Percentiles rank a stretch among this genome's conserved stretches.
Conservation (phyloP, 805 yeast genomes). For the Saccharomyces eubayanus region DNA sequence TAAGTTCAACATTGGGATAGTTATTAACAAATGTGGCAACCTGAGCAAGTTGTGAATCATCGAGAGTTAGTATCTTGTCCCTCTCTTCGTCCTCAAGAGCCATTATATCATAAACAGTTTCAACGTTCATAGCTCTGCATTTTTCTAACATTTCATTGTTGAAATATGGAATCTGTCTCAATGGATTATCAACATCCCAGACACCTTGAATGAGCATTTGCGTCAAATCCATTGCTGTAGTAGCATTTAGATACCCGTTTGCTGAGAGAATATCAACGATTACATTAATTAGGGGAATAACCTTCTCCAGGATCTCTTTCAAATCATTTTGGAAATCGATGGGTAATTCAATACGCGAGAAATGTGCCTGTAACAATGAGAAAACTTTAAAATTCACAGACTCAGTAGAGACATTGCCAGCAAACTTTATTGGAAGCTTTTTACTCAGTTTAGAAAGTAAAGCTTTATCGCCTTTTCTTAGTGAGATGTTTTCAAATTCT, state of each 20-base stretch:
- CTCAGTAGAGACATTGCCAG: constrained; percentile 23
- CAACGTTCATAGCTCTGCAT: constrained; percentile 48
- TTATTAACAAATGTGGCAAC: constrained; percentile 86
- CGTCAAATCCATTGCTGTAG: constrained; percentile 74
- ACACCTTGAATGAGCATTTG: constrained; percentile 85
- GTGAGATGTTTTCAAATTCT: constrained; percentile 63
- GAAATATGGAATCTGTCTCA: constrained; percentile 75
- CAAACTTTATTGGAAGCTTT: constrained; percentile 54
- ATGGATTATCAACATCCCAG: constrained; percentile 72
- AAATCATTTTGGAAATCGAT: constrained; percentile 55
- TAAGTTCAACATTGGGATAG: constrained; percentile 77
- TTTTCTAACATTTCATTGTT: constrained; percentile 39
- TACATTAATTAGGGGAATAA: constrained; percentile 51
- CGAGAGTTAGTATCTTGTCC: constrained; percentile 49
- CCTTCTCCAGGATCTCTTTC: constrained; percentile 40
- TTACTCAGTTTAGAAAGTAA: constrained; percentile 44
- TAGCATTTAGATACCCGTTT: constrained; percentile 71
- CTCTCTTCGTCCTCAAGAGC: constrained; percentile 65
- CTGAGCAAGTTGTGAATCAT: constrained; percentile 42
- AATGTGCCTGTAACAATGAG: constrained; percentile 70
- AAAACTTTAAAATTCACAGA: constrained; percentile 65
- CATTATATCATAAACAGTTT: constrained; percentile 73
- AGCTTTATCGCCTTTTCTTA: constrained; percentile 52
- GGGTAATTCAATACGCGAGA: constrained; percentile 57
- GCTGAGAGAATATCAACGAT: constrained; percentile 69